Percentiles rank a stretch among this genome's conserved stretches.
Evolutionary conservation across 805 yeast species (phyloP).

Genomic region (Hanseniaspora singularis): DNA sequence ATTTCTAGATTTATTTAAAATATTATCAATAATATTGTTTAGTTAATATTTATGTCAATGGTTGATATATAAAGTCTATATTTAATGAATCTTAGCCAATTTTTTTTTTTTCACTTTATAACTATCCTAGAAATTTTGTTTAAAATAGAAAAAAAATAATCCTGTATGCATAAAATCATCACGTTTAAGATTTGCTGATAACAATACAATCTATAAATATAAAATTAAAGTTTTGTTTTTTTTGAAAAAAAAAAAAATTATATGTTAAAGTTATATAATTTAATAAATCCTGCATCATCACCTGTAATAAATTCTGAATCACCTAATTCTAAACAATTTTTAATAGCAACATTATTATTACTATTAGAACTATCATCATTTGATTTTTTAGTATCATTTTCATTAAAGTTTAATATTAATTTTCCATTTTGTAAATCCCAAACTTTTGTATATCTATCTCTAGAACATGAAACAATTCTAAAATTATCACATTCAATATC

Average conservation of each 20-base stretch:
- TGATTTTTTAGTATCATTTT: slow-evolving; percentile 42
- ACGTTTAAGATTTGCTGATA: no score
- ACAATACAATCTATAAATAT: no score
- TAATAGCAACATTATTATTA: slow-evolving; percentile 24
- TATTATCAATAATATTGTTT: no score
- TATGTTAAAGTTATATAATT: slow-evolving; percentile 68
- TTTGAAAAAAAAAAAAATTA: neutral
- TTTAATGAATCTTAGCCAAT: no score
- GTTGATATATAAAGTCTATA: no score
- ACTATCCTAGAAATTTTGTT: no score
- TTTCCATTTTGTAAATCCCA: slow-evolving; percentile 95
- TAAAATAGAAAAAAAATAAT: no score
- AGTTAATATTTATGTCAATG: no score
- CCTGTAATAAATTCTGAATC: slow-evolving; percentile 87
- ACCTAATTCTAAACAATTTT: slow-evolving; percentile 62
- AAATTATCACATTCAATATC: slow-evolving; percentile 91
- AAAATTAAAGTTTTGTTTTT: no score
- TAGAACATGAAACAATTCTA: slow-evolving; percentile 88
- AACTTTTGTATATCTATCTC: slow-evolving; percentile 78
- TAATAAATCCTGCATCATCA: slow-evolving; percentile 76
- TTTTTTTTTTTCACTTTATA: no score
- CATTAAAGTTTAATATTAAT: slow-evolving; percentile 85
- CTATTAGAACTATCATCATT: slow-evolving; percentile 19
- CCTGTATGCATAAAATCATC: no score
- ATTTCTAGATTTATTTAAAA: no score